Evolutionary conservation across 352 stramenopile species (phyloP), one percentile per base, ranked within the genome.

Genomic region (Phytophthora nicotianae): DNA sequence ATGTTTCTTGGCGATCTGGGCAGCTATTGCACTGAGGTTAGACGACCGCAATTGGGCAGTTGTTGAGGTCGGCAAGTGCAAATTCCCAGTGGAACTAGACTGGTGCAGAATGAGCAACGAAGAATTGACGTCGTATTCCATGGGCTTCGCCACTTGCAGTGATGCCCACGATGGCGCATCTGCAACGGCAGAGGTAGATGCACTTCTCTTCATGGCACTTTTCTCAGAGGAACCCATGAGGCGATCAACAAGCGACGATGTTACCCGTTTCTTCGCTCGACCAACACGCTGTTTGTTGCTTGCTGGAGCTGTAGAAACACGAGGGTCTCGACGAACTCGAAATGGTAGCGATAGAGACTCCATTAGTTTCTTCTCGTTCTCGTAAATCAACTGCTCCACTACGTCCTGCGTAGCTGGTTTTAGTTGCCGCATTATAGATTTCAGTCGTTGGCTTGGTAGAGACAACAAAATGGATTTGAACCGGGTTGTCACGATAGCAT

Each of bases 391-490:
- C 6, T 80, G 54, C 52, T 84, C 61, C 2, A 88, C 46, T 2
- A 48, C 21, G 5, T 62, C 65, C 24, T 72, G 64, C 1, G 64
- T 77, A 5, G 35, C 35, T 8, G 60, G 50, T 1, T 66, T 73
- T 29, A 88, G 58, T 37, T 88, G 79, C 9, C 66, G 55, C 65
- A 79, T 62, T 19, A 88, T 70, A 9, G 79, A 86, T 19, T 81
- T 77, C 49, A 77, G 78, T 49, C 81, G 77, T 24, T 77, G 74
- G n/a, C 68, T 65, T 3, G 79, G 69, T 37, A 88, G 46, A 14
- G 76, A 65, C n/a, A 88, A 49, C 16, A 75, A 58, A 32, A 88
- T 86, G 21, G 79, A 86, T 43, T 88, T 88, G 56, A 88, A 86
- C 16, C 74, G 75, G 23, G 70, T 63, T 0, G 76, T 78, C 9